Percentiles rank a stretch among this genome's conserved stretches.
phyloP scores from a whole-genome alignment of 192 early-diverging fungal genomes.

The Coemansia sp. region DNA sequence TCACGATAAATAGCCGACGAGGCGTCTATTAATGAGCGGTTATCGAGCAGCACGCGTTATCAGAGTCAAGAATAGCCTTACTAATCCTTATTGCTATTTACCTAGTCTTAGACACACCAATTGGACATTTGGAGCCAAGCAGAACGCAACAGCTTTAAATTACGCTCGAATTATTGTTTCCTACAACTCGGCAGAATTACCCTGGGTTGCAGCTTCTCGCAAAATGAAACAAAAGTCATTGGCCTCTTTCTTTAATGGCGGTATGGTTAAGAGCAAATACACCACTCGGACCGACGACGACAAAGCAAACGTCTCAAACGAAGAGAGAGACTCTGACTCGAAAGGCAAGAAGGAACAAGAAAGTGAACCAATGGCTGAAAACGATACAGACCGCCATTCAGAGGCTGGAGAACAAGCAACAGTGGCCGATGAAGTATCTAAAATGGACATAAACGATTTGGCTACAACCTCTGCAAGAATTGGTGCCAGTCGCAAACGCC shows the following conservation, averaged over 20 bases:
- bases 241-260: conserved; percentile 37
- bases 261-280: conserved; percentile 18
- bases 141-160: neutral
- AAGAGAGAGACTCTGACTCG: neutral
- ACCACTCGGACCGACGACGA: neutral
- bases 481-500: conserved; percentile 2
- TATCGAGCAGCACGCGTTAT: neutral
- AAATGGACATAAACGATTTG: neutral
- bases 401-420: neutral
- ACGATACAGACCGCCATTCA: neutral
- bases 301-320: neutral
- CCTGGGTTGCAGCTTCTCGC: neutral
- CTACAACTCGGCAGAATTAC: neutral
- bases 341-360: neutral
- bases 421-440: neutral
- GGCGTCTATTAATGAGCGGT: neutral
- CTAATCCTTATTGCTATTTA: neutral
- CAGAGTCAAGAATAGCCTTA: neutral
- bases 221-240: conserved; percentile 39
- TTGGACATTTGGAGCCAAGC: neutral
- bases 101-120: neutral
- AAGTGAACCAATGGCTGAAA: neutral
- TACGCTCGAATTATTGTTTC: neutral
- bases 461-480: neutral
- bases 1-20: neutral